Base-by-base conservation (phyloP, 176 grass and related monocot genomes). In the Bromus sterilis region DNA sequence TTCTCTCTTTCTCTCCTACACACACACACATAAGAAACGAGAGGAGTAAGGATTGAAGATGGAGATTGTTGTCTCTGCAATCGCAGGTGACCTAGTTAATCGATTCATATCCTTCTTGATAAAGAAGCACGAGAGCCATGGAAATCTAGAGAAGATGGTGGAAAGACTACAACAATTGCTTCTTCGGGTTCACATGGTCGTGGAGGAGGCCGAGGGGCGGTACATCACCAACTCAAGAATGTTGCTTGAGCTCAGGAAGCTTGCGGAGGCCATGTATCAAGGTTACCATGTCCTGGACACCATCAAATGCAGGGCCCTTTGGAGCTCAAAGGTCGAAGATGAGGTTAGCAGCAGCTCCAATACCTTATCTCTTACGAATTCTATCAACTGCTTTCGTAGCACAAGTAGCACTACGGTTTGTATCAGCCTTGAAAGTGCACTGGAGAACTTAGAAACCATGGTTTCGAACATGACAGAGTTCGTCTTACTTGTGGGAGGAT, bases 41-140 rank as follows among this genome's bases (percentile, higher is more conserved):
- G 0, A 76, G 36, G 23, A 39, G n/a, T n/a, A 21, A 55, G 3
- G 1, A 14, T 57, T 7, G 35, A 23, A 9, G 71, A 81, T 87
- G 85, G 85, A 87, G 28, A 3, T 51, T n/a, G 6, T 82, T 61
- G 78, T 87, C 6, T 82, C 85, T 49, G 79, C 72, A 15, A 57
- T 82, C 62, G 39, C 24, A 71, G 79, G 63, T 16, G 63, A 87
- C 16, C 51, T 87, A 8, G 51, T 82, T n/a, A 87, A 40, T 57
- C 79, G 85, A 24, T 77, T 77, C 37, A 77, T 87, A 10, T 82
- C 85, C 40, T 77, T 77, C 40, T 4, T 87, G n/a, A 32, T 87
- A 11, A 77, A 48, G 28, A 70, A 39, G 53, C 60, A 49, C n/a
- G 11, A 39, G 53, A 21, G 4, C 7, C 39, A 53, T 30, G 11